phyloP scores from a whole-genome alignment of 371 early-diverging fungal genomes.

The Actinomortierella wolfii region DNA sequence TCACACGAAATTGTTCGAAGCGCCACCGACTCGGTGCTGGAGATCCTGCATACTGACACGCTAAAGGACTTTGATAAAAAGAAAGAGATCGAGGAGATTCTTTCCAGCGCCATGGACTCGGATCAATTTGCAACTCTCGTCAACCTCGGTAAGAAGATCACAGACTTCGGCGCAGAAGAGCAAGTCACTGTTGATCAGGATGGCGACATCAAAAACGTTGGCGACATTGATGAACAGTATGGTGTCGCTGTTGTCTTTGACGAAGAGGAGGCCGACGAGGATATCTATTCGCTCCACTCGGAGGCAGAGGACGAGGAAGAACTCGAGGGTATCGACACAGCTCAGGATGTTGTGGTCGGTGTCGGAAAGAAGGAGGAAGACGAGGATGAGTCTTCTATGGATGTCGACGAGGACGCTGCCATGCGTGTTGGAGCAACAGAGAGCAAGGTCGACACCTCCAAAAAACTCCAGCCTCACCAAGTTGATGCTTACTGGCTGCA shows the following conservation, averaged over 20 bases:
- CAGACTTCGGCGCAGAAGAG: constrained; percentile 72
- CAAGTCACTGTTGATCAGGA: constrained; percentile 48
- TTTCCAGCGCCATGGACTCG: constrained; percentile 66
- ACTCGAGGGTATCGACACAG: constrained; percentile 45
- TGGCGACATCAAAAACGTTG: constrained; percentile 48
- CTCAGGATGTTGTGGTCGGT: constrained; percentile 50
- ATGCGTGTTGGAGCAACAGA: constrained; percentile 52
- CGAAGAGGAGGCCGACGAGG: constrained; percentile 74
- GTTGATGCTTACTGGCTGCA: constrained; percentile 98
- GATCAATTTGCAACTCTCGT: constrained; percentile 88
- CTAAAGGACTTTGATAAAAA: constrained; percentile 91
- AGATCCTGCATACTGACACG: constrained; percentile 83
- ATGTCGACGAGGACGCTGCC: constrained; percentile 49
- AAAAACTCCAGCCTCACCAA: constrained; percentile 71
- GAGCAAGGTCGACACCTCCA: constrained; percentile 45
- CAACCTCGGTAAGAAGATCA: constrained; percentile 91
- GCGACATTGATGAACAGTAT: constrained; percentile 74
- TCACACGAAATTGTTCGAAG: constrained; percentile 87
- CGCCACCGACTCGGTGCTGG: constrained; percentile 87
- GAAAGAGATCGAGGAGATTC: constrained; percentile 75
- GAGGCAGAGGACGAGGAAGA: constrained; percentile 59
- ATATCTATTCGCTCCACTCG: constrained; percentile 61
- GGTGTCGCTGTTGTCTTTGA: constrained; percentile 81
- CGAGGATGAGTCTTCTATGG: constrained; percentile 43
- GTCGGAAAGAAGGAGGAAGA: constrained; percentile 55